Percentiles rank a stretch among this genome's conserved stretches.
Conservation (phyloP, 176 grass and related monocot genomes). For the Lolium multiflorum region DNA sequence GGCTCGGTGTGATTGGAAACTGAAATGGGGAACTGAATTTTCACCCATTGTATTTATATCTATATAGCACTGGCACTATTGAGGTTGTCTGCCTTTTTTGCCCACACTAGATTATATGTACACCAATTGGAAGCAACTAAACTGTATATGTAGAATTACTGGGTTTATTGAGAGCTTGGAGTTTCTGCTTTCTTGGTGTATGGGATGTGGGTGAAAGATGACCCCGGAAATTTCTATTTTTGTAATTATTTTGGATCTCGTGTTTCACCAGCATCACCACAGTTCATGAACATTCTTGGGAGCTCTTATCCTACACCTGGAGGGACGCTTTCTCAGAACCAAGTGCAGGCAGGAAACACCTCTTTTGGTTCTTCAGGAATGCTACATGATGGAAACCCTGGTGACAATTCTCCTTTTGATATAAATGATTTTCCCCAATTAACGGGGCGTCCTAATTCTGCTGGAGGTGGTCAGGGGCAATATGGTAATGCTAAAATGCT, state of each 20-base stretch:
- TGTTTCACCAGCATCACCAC: conserved; percentile 53
- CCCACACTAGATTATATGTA: background rate
- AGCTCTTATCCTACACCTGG: conserved; percentile 72
- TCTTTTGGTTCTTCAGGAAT: conserved; percentile 82
- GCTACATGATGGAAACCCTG: conserved; percentile 69
- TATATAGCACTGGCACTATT: conserved; percentile 21
- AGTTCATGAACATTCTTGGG: conserved; percentile 88
- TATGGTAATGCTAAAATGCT: conserved; percentile 68
- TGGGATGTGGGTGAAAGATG: background rate
- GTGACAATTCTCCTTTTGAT: conserved; percentile 88
- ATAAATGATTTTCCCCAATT: conserved; percentile 98
- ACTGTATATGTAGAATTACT: conserved; percentile 15
- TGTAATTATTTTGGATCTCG: background rate
- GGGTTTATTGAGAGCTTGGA: conserved; percentile 3
- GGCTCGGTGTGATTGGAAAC: conserved; percentile 13
- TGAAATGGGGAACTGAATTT: background rate
- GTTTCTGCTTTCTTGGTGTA: background rate
- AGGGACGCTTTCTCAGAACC: conserved; percentile 69
- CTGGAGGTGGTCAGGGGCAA: conserved; percentile 81
- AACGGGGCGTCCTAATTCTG: conserved; percentile 79
- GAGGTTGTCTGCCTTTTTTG: conserved; percentile 10
- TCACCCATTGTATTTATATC: background rate
- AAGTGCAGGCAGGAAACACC: conserved; percentile 74
- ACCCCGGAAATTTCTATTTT: background rate
- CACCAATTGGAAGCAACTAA: conserved; percentile 16